Base-by-base conservation (phyloP, 1,139 yeast genomes). In the Yarrowia galli region DNA sequence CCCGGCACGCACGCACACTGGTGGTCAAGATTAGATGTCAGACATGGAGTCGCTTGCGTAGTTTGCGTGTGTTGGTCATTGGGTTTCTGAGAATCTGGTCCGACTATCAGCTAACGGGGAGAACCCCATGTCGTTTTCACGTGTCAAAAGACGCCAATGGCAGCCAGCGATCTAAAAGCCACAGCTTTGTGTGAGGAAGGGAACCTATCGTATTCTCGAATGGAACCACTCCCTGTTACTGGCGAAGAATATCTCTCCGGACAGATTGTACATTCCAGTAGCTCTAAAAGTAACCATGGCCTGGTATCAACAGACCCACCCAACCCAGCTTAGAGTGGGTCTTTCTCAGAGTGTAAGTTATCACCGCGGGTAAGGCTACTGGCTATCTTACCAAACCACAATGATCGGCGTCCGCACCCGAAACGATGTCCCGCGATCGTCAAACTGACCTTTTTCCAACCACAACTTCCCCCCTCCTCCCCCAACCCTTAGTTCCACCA, bases 401-500 rank as follows among this genome's bases (percentile, higher is more conserved):
- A 28, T 3, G 43, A n/a, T 40, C 43, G 43, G 43, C 20, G 20
- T 40, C 43, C 20, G 43, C 38, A 40, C 10, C 43, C 43, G 43
- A 16, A 40, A n/a, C 43, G 20, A 16, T 40, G 20, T 36, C 5
- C 8, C n/a, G 40, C 40, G 18, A n/a, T 40, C 4, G 20, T 16
- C 43, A 40, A 40, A 6, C 43, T 6, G 20, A n/a, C 20, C 18
- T 16, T 15, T 28, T 28, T 28, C 32, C 32, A 28, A n/a, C 32
- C 32, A 28, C 40, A 6, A 36, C 12, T n/a, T 40, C n/a, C 43
- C n/a, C 9, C 6, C 10, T n/a, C 16, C 16, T 40, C 20, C 43
- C 43, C 43, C 6, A 40, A 23, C 49, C 49, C 49, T 45, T 45
- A 45, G 32, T 15, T 45, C 32, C 49, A 28, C 49, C 49, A 45